phyloP scores from a whole-genome alignment of 345 rosid species.

The Excoecaria cochinchinensis region DNA sequence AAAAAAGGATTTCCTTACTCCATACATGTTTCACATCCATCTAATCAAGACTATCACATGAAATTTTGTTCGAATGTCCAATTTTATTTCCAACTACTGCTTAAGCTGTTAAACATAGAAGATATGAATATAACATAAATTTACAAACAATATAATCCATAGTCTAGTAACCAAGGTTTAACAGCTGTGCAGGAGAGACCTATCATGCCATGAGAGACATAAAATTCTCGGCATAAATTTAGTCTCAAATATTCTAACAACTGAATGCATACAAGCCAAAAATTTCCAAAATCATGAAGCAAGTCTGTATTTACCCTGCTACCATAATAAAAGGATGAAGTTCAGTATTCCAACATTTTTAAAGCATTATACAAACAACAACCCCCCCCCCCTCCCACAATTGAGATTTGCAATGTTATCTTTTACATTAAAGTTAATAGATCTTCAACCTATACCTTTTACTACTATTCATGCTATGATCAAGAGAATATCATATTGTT shows the following conservation, averaged over 20 bases:
- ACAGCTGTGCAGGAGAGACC: constrained; percentile 1
- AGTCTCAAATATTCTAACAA: neutral
- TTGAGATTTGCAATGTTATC: neutral
- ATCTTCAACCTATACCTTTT: neutral
- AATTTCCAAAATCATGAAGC: neutral
- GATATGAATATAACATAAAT: neutral
- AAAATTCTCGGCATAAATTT: neutral
- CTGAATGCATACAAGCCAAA: neutral
- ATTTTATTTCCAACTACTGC: neutral
- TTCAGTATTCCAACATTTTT: neutral
- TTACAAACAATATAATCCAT: neutral
- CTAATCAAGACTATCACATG: neutral
- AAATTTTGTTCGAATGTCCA: too few species aligned
- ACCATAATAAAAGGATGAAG: neutral
- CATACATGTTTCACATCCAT: neutral
- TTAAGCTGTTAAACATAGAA: neutral
- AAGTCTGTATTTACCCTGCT: neutral
- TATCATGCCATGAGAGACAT: neutral
- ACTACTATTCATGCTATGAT: neutral
- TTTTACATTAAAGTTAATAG: neutral
- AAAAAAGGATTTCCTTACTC: too few species aligned
- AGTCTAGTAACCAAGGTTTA: neutral
- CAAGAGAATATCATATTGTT: neutral
- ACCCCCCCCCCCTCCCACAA: neutral
- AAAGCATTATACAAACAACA: neutral